These are phyloP conservation scores for Gonapodya prolifera DNA, from an alignment of 192 early-diverging fungal genomes.

Conservation along the genomic window DNA sequence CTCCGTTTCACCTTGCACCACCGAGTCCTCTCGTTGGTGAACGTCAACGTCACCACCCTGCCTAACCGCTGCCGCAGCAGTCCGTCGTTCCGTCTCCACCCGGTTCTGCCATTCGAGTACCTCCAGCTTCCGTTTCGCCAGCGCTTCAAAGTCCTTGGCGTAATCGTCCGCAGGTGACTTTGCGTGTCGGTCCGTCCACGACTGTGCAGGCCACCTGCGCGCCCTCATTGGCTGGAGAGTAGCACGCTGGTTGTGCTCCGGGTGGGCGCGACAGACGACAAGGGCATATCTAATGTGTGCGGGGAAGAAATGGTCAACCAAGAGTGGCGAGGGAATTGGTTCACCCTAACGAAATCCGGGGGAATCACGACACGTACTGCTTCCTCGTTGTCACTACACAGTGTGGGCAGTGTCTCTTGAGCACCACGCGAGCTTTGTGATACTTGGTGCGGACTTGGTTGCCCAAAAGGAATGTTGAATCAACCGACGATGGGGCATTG, in stretches of 20 bases:
- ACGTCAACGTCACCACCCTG: not conserved
- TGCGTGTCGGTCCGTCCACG: not conserved
- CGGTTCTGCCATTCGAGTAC: not conserved
- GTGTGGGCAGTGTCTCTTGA: not conserved
- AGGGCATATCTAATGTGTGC: not conserved
- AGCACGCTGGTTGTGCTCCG: not conserved
- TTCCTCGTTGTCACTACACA: not conserved
- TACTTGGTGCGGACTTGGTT: not conserved
- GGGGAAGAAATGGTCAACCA: no score
- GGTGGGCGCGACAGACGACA: not conserved
- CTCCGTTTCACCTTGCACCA: not conserved
- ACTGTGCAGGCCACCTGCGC: not conserved
- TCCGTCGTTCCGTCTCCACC: not conserved
- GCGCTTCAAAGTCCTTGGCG: not conserved
- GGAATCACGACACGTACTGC: not conserved
- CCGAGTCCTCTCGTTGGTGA: not conserved
- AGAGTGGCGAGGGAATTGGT: no score
- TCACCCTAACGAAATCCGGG: no score
- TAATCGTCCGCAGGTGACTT: not conserved
- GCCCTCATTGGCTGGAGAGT: not conserved
- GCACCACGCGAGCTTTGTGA: not conserved
- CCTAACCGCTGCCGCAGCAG: not conserved
- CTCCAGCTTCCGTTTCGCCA: not conserved
- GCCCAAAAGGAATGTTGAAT: not conserved
- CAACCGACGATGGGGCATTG: not conserved